Percentiles rank a stretch among this genome's conserved stretches.
Conservation (phyloP, 768 basidiomycete species). For the Cubamyces lactineus region DNA sequence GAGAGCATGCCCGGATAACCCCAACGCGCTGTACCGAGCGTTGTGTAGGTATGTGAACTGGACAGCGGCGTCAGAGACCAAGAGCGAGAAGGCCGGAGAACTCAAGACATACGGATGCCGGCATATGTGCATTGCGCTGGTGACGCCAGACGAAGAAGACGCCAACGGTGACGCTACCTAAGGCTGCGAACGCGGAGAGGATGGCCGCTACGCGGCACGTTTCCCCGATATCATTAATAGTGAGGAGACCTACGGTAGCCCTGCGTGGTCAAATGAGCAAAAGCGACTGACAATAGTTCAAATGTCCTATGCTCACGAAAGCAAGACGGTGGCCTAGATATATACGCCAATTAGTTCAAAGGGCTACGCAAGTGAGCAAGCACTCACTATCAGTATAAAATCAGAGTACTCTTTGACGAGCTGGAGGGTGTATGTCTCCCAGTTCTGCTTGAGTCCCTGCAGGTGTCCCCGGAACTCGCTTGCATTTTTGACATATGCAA, state of each 20-base stretch:
- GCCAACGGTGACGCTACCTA: slow-evolving; percentile 59
- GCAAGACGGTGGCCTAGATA: slow-evolving; percentile 52
- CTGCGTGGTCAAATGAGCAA: slow-evolving; percentile 28
- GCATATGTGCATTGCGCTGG: slow-evolving; percentile 48
- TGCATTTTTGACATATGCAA: slow-evolving; percentile 50
- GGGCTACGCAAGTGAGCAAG: neutral
- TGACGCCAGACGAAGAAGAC: slow-evolving; percentile 62
- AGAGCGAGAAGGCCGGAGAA: neutral
- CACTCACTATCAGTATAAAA: slow-evolving; percentile 56
- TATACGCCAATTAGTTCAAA: no score
- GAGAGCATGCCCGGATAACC: slow-evolving; percentile 53
- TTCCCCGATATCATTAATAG: slow-evolving; percentile 45
- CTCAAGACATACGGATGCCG: slow-evolving; percentile 37
- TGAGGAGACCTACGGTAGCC: slow-evolving; percentile 53
- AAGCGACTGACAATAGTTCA: neutral
- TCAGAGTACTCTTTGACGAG: slow-evolving; percentile 59
- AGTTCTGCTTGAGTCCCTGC: slow-evolving; percentile 49
- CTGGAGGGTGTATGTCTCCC: slow-evolving; percentile 53
- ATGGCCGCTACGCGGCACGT: slow-evolving; percentile 39
- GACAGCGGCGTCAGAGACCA: neutral
- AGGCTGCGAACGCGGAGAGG: slow-evolving; percentile 50
- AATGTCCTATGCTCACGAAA: slow-evolving; percentile 44
- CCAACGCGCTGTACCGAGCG: slow-evolving; percentile 47
- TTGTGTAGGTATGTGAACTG: slow-evolving; percentile 61
- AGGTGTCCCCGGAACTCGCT: slow-evolving; percentile 55